Percentiles rank a stretch among this genome's conserved stretches.
Conservation (phyloP, 2,329 filamentous ascomycete genomes). For the Clarireedia homoeocarpa region DNA sequence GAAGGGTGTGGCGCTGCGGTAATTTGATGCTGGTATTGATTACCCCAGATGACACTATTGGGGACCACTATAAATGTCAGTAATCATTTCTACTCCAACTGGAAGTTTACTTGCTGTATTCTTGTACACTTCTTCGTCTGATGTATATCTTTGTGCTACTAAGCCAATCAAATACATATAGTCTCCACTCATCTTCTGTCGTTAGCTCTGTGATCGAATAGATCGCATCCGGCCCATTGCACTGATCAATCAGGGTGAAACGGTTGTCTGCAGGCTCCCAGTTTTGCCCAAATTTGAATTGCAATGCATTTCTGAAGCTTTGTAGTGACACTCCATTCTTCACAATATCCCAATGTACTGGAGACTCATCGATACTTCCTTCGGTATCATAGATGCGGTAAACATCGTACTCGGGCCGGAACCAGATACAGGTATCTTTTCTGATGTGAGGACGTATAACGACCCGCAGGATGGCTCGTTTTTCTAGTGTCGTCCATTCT, state of each 20-base stretch:
- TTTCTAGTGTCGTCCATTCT: neutral
- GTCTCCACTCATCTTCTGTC: constrained; percentile 9
- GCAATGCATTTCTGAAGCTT: neutral
- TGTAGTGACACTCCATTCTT: neutral
- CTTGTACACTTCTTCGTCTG: neutral
- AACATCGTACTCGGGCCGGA: constrained; percentile 14
- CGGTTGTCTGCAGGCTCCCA: neutral
- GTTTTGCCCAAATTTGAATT: neutral
- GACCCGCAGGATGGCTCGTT: neutral
- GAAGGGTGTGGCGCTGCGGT: neutral
- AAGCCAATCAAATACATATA: constrained; percentile 15
- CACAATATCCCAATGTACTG: neutral
- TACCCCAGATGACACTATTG: neutral
- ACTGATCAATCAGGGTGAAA: neutral
- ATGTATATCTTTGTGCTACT: neutral
- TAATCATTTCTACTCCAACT: neutral
- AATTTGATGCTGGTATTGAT: neutral
- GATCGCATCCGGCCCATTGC: neutral
- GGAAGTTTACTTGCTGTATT: neutral
- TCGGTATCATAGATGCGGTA: constrained; percentile 6
- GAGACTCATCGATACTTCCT: neutral
- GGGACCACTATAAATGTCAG: neutral
- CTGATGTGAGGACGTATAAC: neutral
- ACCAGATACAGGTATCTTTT: constrained; percentile 12
- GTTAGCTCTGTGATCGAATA: neutral